These are phyloP conservation scores for Ceratobasidium sp. DNA, from an alignment of 1,284 basidiomycete genomes.

Conservation along the genomic window DNA sequence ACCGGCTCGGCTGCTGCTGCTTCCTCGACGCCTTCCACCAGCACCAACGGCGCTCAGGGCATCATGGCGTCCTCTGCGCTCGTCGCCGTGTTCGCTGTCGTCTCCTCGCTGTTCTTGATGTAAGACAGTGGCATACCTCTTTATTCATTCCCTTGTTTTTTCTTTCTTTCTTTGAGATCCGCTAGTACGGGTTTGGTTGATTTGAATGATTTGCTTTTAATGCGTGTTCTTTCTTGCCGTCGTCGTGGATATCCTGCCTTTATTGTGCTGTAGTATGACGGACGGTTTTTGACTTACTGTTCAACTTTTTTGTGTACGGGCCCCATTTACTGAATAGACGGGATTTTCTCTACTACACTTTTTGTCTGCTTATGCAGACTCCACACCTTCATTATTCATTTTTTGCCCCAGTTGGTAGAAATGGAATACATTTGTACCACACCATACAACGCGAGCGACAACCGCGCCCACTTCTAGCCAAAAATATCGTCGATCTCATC, in stretches of 20 bases:
- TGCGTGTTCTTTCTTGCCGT: constrained; percentile 44
- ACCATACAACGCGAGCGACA: not conserved
- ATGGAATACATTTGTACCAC: too few species aligned
- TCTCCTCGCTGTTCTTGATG: constrained; percentile 69
- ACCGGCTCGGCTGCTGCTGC: constrained; percentile 4
- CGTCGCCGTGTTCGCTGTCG: constrained; percentile 65
- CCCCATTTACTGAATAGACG: constrained; percentile 45
- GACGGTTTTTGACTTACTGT: constrained; percentile 31
- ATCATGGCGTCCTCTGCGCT: constrained; percentile 65
- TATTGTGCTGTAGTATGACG: constrained; percentile 23
- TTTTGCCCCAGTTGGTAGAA: too few species aligned
- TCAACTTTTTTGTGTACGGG: constrained; percentile 24
- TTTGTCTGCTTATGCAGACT: not conserved
- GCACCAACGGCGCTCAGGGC: constrained; percentile 65
- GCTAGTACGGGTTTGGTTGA: not conserved
- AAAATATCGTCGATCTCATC: constrained; percentile 81
- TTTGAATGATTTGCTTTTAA: constrained; percentile 25
- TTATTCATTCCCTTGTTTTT: constrained; percentile 27
- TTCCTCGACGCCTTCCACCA: constrained; percentile 51
- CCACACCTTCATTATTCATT: too few species aligned
- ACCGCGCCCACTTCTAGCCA: constrained; percentile 55
- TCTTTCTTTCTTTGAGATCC: constrained; percentile 40
- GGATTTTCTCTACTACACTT: constrained; percentile 18
- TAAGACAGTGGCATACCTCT: constrained; percentile 55
- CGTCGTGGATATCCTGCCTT: constrained; percentile 35